phyloP scores from a whole-genome alignment of 176 grass and related monocot species.

The Chrysopogon serrulatus region DNA sequence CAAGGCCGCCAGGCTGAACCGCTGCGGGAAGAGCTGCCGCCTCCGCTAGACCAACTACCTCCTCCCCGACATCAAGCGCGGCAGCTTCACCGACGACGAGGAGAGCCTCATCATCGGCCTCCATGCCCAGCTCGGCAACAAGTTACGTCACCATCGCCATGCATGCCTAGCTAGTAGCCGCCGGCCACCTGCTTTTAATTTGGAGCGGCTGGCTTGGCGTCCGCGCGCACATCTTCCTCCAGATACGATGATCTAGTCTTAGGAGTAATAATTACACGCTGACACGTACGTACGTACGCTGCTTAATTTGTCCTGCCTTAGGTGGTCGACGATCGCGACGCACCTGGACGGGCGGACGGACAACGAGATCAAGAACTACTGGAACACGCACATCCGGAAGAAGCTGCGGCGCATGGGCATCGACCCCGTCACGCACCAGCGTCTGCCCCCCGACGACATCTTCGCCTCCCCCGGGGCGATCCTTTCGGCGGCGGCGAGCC shows the following conservation, averaged over 20 bases:
- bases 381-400: slow-evolving; percentile 70
- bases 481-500: slow-evolving; percentile 16
- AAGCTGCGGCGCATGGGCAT: slow-evolving; percentile 58
- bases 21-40: slow-evolving; percentile 92
- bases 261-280: neutral
- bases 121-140: slow-evolving; percentile 70
- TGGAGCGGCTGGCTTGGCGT: neutral
- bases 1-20: slow-evolving; percentile 52
- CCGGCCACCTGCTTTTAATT: neutral
- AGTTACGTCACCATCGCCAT: slow-evolving; percentile 21
- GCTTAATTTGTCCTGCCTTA: neutral
- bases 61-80: slow-evolving; percentile 78
- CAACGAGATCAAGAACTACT: slow-evolving; percentile 83
- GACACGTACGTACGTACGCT: neutral
- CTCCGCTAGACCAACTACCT: slow-evolving; percentile 95
- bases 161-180: too few species aligned
- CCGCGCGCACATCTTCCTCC: neutral
- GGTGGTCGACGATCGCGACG: slow-evolving; percentile 70
- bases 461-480: neutral
- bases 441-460: slow-evolving; percentile 22
- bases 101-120: slow-evolving; percentile 63
- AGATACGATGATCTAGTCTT: neutral
- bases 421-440: slow-evolving; percentile 66
- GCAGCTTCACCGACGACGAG: slow-evolving; percentile 68
- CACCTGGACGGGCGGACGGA: slow-evolving; percentile 58